Base-by-base conservation (phyloP, 2,329 filamentous ascomycete genomes). In the Ophiostoma pallidulum region DNA sequence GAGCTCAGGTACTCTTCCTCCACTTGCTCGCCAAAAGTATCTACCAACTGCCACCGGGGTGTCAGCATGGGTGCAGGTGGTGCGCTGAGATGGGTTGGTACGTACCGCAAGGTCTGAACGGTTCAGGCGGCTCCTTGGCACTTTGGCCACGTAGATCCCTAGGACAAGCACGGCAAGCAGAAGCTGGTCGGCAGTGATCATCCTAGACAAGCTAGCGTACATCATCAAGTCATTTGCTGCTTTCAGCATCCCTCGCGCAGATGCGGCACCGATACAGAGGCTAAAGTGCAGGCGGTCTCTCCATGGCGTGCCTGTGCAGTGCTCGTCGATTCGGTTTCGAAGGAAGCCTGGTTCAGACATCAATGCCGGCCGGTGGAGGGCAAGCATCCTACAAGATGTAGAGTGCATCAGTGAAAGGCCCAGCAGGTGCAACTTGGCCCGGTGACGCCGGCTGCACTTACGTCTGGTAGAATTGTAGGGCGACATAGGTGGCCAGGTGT, bases 211-310 rank as follows among this genome's bases (percentile, higher is more conserved):
- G 1, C 41, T 18, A 2, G 46, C 33, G 33, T 51, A 51, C 45
- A 51, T 45, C 2, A 24, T 6, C 13, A 51, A 37, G 33, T 51
- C 49, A 28, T 46, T 51, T 3, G 40, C 10, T 0, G 49, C 45
- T 14, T 46, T 48, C 6, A 51, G 28, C 2, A 51, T 39, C 5
- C 22, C 19, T 1, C 49, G 41, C 3, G 49, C 49, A 4, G 49
- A 41, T 4, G 49, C 49, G 1, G 39, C 49, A 12, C 49, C 49
- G 18, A 51, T 49, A 22, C 49, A 51, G n/a, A 51, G 41, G 20
- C 45, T 46, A 8, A 49, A 51, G 14, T 51, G 49, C 24, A 51
- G 41, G 3, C 49, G 49, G 18, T 48, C 45, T 1, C 28, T 18
- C 32, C 43, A 37, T 0, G 46, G 49, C 13, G 49, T 49, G 32